A percentile compares a stretch with the other conserved stretches of the same genome.
phyloP scores from a whole-genome alignment of 129 eudicot genomes.

The Heracleum sosnowskyi region DNA sequence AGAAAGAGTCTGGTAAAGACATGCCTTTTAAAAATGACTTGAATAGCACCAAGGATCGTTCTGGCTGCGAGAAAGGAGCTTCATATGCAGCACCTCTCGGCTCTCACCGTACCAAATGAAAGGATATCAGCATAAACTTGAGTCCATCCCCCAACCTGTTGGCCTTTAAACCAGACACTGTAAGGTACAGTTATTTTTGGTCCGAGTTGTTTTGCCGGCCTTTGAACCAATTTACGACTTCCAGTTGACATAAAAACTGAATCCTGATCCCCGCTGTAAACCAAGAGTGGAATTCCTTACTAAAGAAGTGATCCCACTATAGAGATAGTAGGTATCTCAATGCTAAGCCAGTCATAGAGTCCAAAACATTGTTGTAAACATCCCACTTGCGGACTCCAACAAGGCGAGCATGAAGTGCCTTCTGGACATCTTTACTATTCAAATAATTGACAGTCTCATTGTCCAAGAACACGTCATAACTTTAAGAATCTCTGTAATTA shows the following conservation, averaged over 20 bases:
- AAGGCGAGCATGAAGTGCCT: conserved; percentile 43
- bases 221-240: conserved; percentile 33
- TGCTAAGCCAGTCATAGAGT: conserved; percentile 42
- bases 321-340: conserved; percentile 46
- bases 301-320: conserved; percentile 32
- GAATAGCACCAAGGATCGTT: conserved; percentile 48
- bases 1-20: conserved; percentile 20
- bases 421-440: conserved; percentile 40
- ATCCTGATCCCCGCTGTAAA: conserved; percentile 71
- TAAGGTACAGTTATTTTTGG: conserved; percentile 29
- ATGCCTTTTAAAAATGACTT: conserved; percentile 41
- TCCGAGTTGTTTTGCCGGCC: conserved; percentile 29
- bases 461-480: too few relatives aligned
- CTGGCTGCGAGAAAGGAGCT: conserved; percentile 44
- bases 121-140: conserved; percentile 39
- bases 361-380: conserved; percentile 43
- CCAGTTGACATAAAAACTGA: conserved; percentile 47
- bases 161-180: conserved; percentile 49
- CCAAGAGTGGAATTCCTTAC: conserved; percentile 40
- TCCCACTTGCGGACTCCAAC: conserved; percentile 39
- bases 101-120: conserved; percentile 40
- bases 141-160: conserved; percentile 46
- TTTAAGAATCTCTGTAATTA: too few relatives aligned
- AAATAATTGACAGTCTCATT: conserved; percentile 38
- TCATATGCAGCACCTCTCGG: conserved; percentile 35